phyloP scores from a whole-genome alignment of 805 yeast species.

The Candida suzukii region DNA sequence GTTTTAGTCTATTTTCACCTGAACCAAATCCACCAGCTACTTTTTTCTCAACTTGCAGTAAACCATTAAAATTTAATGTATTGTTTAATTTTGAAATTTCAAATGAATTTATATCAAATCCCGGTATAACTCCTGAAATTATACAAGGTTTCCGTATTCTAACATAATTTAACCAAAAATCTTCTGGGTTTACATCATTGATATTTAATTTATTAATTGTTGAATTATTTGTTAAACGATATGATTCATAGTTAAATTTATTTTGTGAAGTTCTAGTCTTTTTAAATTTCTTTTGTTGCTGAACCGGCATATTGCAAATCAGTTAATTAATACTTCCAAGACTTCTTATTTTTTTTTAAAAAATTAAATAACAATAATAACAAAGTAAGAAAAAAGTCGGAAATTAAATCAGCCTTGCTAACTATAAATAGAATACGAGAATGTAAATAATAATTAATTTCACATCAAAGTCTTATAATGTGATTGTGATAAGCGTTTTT shows the following conservation, averaged over 20 bases:
- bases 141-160: conserved; percentile 42
- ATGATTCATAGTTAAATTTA: conserved; percentile 6
- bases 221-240: not conserved
- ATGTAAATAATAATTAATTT: too few species aligned
- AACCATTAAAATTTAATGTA: conserved; percentile 21
- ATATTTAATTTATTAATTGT: conserved; percentile 5
- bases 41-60: conserved; percentile 53
- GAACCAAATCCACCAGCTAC: conserved; percentile 61
- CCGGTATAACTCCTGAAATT: conserved; percentile 31
- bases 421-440: too few species aligned
- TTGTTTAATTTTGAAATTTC: conserved; percentile 27
- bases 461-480: too few species aligned
- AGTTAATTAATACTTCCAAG: too few species aligned
- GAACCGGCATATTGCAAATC: too few species aligned
- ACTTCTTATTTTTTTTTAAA: too few species aligned
- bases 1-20: conserved; percentile 45
- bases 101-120: conserved; percentile 27
- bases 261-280: too few species aligned
- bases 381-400: too few species aligned
- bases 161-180: conserved; percentile 35
- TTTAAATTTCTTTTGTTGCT: too few species aligned
- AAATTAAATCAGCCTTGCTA: too few species aligned
- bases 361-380: too few species aligned
- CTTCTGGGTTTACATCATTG: conserved; percentile 9
- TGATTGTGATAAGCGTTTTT: too few species aligned